Conservation (phyloP, 306 rosid genomes). For the Vachellia pachyceras region DNA sequence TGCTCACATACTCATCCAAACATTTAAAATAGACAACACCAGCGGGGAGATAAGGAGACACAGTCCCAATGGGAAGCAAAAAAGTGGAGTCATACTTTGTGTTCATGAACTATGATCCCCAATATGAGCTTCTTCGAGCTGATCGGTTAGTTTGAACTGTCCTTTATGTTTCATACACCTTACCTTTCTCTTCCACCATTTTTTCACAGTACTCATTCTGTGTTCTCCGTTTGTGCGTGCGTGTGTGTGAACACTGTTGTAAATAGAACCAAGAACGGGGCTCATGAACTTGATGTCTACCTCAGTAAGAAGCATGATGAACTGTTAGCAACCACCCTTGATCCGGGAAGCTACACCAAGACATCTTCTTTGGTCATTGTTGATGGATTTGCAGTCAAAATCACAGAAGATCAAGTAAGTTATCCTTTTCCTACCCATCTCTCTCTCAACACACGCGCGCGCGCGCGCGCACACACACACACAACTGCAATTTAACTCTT, state of each 20-base stretch:
- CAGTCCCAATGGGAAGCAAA: constrained; percentile 54
- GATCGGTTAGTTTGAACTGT: constrained; percentile 54
- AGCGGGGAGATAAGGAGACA: constrained; percentile 19
- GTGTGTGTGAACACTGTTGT: background rate
- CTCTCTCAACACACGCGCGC: too few species aligned
- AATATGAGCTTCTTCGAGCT: constrained; percentile 74
- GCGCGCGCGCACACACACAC: too few species aligned
- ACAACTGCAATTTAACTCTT: background rate
- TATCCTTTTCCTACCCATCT: background rate
- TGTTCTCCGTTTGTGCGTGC: background rate
- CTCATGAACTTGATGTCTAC: constrained; percentile 70
- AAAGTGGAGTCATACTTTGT: constrained; percentile 70
- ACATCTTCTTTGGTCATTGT: constrained; percentile 78
- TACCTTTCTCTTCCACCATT: background rate
- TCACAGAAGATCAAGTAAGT: constrained; percentile 69
- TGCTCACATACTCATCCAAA: background rate
- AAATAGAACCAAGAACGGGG: constrained; percentile 54
- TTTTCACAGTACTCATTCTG: background rate
- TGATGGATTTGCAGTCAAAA: constrained; percentile 82
- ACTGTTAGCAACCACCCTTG: constrained; percentile 61
- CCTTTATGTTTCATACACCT: background rate
- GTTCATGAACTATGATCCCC: constrained; percentile 89
- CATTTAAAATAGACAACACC: background rate
- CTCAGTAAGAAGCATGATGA: constrained; percentile 85
- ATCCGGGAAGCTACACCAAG: constrained; percentile 74